Conservation (phyloP, 2,329 filamentous ascomycete species). For the Cladosporium sp. region DNA sequence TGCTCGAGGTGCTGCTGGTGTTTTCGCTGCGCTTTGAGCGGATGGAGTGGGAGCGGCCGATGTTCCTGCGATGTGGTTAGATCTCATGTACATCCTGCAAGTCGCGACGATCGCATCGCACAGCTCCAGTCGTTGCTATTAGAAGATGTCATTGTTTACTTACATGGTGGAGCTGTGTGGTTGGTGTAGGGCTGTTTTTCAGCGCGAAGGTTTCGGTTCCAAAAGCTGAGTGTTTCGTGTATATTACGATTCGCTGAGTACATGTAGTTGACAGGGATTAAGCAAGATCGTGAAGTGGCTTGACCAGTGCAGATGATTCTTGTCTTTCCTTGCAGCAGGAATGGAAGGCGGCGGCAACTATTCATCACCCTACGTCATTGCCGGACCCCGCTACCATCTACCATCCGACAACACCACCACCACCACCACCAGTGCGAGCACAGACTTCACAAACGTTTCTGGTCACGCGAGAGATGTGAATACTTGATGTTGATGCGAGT, state of each 20-base stretch:
- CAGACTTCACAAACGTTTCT: not conserved
- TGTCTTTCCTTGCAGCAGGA: not conserved
- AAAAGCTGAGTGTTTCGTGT: not conserved
- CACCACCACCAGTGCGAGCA: not conserved
- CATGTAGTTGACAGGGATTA: not conserved
- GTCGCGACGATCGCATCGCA: not conserved
- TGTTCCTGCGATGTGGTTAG: slow-evolving; percentile 25
- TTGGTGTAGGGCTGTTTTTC: not conserved
- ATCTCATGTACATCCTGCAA: not conserved
- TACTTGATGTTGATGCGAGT: not conserved
- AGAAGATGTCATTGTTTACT: slow-evolving; percentile 13
- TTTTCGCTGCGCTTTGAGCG: slow-evolving; percentile 62
- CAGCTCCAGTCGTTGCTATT: slow-evolving; percentile 7
- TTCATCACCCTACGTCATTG: not conserved
- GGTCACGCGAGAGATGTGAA: not conserved
- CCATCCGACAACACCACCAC: not conserved
- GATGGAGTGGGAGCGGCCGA: slow-evolving; percentile 67
- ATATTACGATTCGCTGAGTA: not conserved
- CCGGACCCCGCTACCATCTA: not conserved
- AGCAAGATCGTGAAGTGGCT: not conserved
- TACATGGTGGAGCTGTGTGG: slow-evolving; percentile 4
- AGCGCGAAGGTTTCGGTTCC: not conserved
- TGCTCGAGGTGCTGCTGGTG: slow-evolving; percentile 43
- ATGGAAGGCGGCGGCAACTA: not conserved
- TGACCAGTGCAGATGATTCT: not conserved